These are phyloP conservation scores for Penicillium nucicola DNA, from an alignment of 495 filamentous ascomycete species.

Conservation along the genomic window DNA sequence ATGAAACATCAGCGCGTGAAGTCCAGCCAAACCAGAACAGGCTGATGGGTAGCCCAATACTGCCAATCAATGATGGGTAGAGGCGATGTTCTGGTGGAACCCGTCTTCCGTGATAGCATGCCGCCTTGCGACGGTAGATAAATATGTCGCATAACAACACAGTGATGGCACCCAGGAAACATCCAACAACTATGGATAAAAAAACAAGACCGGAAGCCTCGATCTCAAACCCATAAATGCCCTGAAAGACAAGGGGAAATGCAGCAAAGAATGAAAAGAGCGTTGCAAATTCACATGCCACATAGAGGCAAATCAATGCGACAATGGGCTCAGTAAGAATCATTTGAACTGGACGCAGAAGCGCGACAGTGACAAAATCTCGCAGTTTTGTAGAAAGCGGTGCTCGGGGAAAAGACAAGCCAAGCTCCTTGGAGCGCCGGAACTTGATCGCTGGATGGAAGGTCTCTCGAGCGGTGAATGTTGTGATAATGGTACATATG, in stretches of 20 bases:
- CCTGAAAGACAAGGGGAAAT: slow-evolving; percentile 51
- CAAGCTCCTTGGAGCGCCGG: slow-evolving; percentile 42
- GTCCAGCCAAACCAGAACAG: slow-evolving; percentile 53
- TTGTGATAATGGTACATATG: slow-evolving; percentile 31
- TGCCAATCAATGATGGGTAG: slow-evolving; percentile 58
- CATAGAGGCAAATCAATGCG: slow-evolving; percentile 56
- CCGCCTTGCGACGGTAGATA: slow-evolving; percentile 8
- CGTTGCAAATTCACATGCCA: slow-evolving; percentile 59
- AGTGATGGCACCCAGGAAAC: slow-evolving; percentile 44
- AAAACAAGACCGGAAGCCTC: slow-evolving; percentile 58
- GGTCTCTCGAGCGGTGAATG: slow-evolving; percentile 47
- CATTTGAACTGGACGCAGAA: slow-evolving; percentile 63
- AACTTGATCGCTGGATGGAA: slow-evolving; percentile 60
- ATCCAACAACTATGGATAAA: slow-evolving; percentile 55
- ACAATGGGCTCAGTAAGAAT: slow-evolving; percentile 66
- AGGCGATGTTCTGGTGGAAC: slow-evolving; percentile 54
- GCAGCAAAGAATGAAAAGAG: slow-evolving; percentile 67
- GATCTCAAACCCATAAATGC: slow-evolving; percentile 46
- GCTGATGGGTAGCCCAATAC: slow-evolving; percentile 50
- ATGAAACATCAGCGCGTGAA: slow-evolving; percentile 24
- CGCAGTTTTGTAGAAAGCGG: slow-evolving; percentile 37
- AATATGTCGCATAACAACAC: slow-evolving; percentile 43
- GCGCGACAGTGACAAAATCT: slow-evolving; percentile 50
- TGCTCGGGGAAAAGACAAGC: slow-evolving; percentile 31
- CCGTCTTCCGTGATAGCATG: slow-evolving; percentile 33